Evolutionary conservation across 306 rosid genomes (phyloP), one percentile per base, ranked within the genome.

Genomic region (Citrullus colocynthis): DNA sequence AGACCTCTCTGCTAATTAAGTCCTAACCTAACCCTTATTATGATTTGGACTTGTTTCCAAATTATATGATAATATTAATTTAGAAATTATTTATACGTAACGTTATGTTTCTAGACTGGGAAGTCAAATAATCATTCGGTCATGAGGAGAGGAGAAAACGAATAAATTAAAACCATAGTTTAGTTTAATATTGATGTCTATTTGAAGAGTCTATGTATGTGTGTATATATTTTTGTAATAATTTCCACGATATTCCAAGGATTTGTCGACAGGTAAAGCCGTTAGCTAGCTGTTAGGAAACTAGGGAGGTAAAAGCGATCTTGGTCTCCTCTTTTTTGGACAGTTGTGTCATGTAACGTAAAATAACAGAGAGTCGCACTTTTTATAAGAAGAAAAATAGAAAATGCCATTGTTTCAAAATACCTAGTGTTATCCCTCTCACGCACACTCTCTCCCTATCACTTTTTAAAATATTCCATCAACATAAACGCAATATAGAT

Each of bases 181-280:
- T 45, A 34, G 11, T 36, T 42, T 73, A 42, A 32, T n/a, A 15
- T 30, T 36, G 28, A 41, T 51, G 30, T 10, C 34, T 42, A 42
- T 42, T 20, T 8, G n/a, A 65, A 6, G 42, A 17, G n/a, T 61
- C 42, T 32, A 7, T 30, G 39, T 62, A 1, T 14, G 9, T 13
- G n/a, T 5, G 12, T 76, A 15, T 32, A 7, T 32, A 14, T 61
- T 14, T 57, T 14, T 57, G 39, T 20, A 18, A 39, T 42, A 16
- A 60, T 73, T 77, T 34, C 9, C 67, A 12, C 67, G 42, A 30
- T 21, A 56, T 67, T 76, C 77, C 63, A 84, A 78, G 76, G 78
- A 74, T 80, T 74, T 78, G 83, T 84, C 81, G 88, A 80, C 89
- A 78, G 93, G 88, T 86, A 82, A 84, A 86, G 92, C 80, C 93